Conservation (phyloP, 345 rosid genomes). For the Streptanthus diversifolius region DNA sequence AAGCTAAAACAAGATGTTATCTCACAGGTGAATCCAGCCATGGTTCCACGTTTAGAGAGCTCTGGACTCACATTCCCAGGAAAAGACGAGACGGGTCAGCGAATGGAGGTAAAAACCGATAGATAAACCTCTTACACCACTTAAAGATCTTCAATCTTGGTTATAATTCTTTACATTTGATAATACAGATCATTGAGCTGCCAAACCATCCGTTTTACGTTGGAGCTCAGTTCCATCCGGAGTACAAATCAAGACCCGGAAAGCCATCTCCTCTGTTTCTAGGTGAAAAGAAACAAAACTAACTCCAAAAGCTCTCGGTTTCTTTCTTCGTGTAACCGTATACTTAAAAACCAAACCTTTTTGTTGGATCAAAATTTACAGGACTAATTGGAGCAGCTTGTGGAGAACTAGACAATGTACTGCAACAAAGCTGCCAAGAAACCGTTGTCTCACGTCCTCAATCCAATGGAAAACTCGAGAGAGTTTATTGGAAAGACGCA, state of each 20-base stretch:
- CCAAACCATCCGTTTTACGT: slow-evolving; percentile 68
- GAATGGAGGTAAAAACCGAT: slow-evolving; percentile 70
- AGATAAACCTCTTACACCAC: background rate
- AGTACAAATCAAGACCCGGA: slow-evolving; percentile 93
- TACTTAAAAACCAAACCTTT: background rate
- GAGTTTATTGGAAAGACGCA: slow-evolving; percentile 44
- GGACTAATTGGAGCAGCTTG: slow-evolving; percentile 86
- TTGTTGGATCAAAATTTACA: slow-evolving; percentile 25
- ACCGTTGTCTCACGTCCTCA: slow-evolving; percentile 38
- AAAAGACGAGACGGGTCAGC: slow-evolving; percentile 76
- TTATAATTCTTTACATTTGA: slow-evolving; percentile 12
- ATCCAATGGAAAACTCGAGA: slow-evolving; percentile 38
- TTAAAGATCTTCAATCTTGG: background rate
- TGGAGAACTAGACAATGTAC: slow-evolving; percentile 51
- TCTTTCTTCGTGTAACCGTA: background rate
- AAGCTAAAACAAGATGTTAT: background rate
- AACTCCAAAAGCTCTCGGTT: background rate
- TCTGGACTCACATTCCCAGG: slow-evolving; percentile 84
- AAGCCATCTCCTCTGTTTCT: slow-evolving; percentile 83
- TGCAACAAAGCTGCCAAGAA: slow-evolving; percentile 42
- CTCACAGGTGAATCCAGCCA: slow-evolving; percentile 82
- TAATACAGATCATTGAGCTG: slow-evolving; percentile 60
- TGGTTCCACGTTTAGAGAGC: slow-evolving; percentile 64
- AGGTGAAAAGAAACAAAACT: slow-evolving; percentile 46
- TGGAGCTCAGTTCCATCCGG: slow-evolving; percentile 95